Evolutionary conservation across 768 basidiomycete genomes (phyloP).

Genomic region (Boletellus sp.): DNA sequence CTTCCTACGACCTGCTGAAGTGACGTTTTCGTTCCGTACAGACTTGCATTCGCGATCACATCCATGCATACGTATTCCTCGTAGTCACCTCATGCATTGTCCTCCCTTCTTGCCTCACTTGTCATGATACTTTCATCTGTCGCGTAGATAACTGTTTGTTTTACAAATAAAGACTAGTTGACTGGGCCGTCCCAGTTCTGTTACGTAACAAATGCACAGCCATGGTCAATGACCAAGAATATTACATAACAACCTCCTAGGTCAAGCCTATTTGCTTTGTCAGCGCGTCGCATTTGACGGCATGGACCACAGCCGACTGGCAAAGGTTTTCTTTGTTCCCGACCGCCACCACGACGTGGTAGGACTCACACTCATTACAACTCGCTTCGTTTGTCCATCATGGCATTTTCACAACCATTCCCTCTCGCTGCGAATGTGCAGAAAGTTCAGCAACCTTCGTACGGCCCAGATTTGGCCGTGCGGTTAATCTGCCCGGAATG

Average conservation of each 20-base stretch:
- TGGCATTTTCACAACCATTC: constrained; percentile 79
- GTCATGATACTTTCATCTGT: constrained; percentile 4
- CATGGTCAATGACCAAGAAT: constrained; percentile 2
- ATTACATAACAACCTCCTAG: background rate
- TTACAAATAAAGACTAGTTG: constrained; percentile 4
- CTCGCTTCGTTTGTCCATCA: constrained; percentile 18
- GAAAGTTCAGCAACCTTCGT: constrained; percentile 54
- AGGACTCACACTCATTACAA: constrained; percentile 25
- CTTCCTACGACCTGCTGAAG: constrained; percentile 11
- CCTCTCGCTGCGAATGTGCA: constrained; percentile 60
- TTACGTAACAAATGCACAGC: too few species aligned
- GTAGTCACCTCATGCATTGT: constrained; percentile 20
- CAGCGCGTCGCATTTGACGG: constrained; percentile 18
- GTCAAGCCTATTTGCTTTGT: constrained; percentile 16
- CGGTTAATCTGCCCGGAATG: constrained; percentile 95
- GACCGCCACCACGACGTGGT: constrained; percentile 24
- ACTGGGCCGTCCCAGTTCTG: too few species aligned
- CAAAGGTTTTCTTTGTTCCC: constrained; percentile 13
- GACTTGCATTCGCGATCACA: constrained; percentile 19
- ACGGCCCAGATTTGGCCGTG: constrained; percentile 80
- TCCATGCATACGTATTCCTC: constrained; percentile 26
- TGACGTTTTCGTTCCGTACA: constrained; percentile 25
- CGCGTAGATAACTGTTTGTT: constrained; percentile 19
- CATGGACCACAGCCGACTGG: constrained; percentile 7
- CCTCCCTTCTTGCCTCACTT: constrained; percentile 14